phyloP scores from a whole-genome alignment of 768 basidiomycete genomes.

The Lactarius indigo region DNA sequence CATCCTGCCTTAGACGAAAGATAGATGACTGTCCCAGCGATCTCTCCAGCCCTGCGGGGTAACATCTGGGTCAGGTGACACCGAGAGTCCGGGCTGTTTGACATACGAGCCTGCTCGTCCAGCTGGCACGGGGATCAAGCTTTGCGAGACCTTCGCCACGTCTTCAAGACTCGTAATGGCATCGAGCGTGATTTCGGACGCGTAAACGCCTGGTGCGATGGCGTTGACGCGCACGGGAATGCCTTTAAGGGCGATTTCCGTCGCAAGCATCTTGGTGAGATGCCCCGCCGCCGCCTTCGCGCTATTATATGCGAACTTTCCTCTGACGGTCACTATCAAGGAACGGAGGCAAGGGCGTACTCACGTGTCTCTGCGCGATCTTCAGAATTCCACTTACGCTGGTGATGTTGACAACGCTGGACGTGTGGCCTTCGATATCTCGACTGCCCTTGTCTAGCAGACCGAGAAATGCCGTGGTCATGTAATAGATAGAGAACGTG shows the following conservation, averaged over 20 bases:
- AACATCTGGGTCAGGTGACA: background rate
- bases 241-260: constrained; percentile 67
- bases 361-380: constrained; percentile 73
- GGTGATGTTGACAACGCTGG: constrained; percentile 72
- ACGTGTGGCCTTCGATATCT: constrained; percentile 53
- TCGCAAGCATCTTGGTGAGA: constrained; percentile 71
- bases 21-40: constrained; percentile 75
- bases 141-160: constrained; percentile 54
- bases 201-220: constrained; percentile 72
- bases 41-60: constrained; percentile 56
- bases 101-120: constrained; percentile 64
- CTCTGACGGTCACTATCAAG: background rate
- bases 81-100: background rate
- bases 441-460: constrained; percentile 68
- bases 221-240: constrained; percentile 68
- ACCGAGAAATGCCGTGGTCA: constrained; percentile 72
- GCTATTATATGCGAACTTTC: constrained; percentile 78
- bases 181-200: constrained; percentile 69
- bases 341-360: constrained; percentile 28
- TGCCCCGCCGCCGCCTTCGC: constrained; percentile 75
- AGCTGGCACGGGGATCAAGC: constrained; percentile 58
- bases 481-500: constrained; percentile 73
- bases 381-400: constrained; percentile 72
- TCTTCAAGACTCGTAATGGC: constrained; percentile 44
- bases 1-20: constrained; percentile 69